Evolutionary conservation across 2,329 filamentous ascomycete genomes (phyloP), one percentile per base, ranked within the genome.

Genomic region (Aaosphaeria pasadenensis): DNA sequence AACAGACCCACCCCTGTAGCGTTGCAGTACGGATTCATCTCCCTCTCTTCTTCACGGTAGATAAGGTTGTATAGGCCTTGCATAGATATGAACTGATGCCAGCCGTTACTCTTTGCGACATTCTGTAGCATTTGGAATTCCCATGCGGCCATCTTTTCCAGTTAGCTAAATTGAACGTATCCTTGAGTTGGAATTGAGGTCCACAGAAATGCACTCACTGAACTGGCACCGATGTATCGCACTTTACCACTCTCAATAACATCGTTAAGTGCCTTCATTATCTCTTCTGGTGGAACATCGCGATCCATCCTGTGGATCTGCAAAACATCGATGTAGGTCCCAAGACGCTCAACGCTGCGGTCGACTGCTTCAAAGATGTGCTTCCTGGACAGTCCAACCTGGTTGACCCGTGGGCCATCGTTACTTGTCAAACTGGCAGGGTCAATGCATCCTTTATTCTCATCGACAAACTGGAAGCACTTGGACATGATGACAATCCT

Each of bases 401-500:
- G 68, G 42, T 78, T 78, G 36, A 58, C 80, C 78, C 39, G 59
- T 65, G 36, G 68, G 51, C 47, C 71, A 55, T 74, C 71, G 47
- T 73, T 73, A 47, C 24, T 35, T 30, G n/a, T 11, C 35, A 6
- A 39, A 9, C 32, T 70, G 68, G 4, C 68, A 63, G 2, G 63
- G 17, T 24, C 17, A 24, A 24, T 66, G n/a, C 80, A 65, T 38
- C 76, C 69, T 4, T 72, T 65, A 2, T 72, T 62, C 49, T 76
- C 73, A 17, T 70, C 63, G 17, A 80, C 74, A 5, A 71, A 70
- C 43, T 70, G 76, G 58, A 59, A 78, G 54, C 77, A 78, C 61
- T 85, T 86, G 17, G 79, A 79, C 43, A 83, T 67, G 44, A 86
- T 77, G 45, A 83, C 75, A 5, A 85, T 64, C 54, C 80, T 82